Percentiles rank a stretch among this genome's conserved stretches.
These are phyloP conservation scores for Ochetophila trinervis DNA, from an alignment of 306 rosid genomes.

Conservation along the genomic window DNA sequence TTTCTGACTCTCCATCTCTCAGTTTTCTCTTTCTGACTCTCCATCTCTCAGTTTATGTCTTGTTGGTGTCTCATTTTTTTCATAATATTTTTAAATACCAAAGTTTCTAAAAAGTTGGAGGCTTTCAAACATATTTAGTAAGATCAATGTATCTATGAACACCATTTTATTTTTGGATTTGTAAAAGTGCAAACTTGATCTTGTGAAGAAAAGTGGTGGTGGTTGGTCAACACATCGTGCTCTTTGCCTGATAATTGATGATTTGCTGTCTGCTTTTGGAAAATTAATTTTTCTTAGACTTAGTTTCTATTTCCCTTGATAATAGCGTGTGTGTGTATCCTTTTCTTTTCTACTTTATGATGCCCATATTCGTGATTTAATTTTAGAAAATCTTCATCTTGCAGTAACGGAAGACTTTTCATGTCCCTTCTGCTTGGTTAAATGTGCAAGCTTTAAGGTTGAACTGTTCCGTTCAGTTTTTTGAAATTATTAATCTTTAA, in stretches of 20 bases:
- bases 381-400: conserved; percentile 24
- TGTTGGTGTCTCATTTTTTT: too few species aligned
- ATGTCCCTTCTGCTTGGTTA: conserved; percentile 77
- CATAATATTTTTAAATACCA: too few species aligned
- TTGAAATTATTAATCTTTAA: not conserved
- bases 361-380: not conserved
- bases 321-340: not conserved
- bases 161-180: too few species aligned
- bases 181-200: too few species aligned
- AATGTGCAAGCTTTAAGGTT: conserved; percentile 83
- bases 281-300: not conserved
- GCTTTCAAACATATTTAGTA: too few species aligned
- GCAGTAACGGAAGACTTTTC: conserved; percentile 79
- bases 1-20: not conserved
- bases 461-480: conserved; percentile 14
- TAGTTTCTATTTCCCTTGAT: not conserved
- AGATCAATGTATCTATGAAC: too few species aligned
- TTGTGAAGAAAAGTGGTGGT: too few species aligned
- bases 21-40: not conserved
- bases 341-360: not conserved
- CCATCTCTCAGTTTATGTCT: too few species aligned
- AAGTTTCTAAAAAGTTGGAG: too few species aligned
- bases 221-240: not conserved
- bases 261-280: conserved; percentile 4
- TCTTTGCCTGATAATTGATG: not conserved